A percentile compares a stretch with the other conserved stretches of the same genome.
These are phyloP conservation scores for Acanthamoeba royreba DNA, from an alignment of 208 protist genomes.

Conservation along the genomic window DNA sequence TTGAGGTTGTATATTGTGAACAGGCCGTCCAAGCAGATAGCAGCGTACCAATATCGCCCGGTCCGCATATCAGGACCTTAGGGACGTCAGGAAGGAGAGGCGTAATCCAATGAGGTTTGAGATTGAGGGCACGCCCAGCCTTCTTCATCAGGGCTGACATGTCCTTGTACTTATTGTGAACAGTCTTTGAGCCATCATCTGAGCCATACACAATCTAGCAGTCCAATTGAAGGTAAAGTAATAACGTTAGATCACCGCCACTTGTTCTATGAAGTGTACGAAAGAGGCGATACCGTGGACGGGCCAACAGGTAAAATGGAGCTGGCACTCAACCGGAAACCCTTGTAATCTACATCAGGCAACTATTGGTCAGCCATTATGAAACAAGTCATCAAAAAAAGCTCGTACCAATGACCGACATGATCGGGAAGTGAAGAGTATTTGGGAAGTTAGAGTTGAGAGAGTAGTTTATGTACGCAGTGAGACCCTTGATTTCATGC, in stretches of 20 bases:
- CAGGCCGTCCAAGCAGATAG: too few species aligned
- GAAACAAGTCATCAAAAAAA: background rate
- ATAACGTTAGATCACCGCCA: background rate
- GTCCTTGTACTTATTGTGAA: constrained; percentile 1
- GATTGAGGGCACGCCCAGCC: background rate
- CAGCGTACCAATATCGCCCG: constrained; percentile 32
- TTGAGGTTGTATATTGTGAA: background rate
- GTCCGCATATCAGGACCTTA: background rate
- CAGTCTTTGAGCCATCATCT: background rate
- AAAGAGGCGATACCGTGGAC: background rate
- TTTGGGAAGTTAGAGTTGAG: background rate
- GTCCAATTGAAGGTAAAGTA: background rate
- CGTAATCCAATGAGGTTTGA: background rate
- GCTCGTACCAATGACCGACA: background rate
- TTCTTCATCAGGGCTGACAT: constrained; percentile 28
- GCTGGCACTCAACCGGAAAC: background rate
- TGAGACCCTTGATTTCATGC: constrained; percentile 32
- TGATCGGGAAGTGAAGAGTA: background rate
- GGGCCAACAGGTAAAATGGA: background rate
- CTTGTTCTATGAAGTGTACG: background rate
- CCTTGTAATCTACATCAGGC: background rate
- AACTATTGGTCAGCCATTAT: background rate
- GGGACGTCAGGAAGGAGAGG: background rate
- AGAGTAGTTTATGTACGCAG: background rate
- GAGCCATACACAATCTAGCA: constrained; percentile 30